Evolutionary conservation across 1,139 yeast species (phyloP).

Genomic region (Geotrichum histeridarum): DNA sequence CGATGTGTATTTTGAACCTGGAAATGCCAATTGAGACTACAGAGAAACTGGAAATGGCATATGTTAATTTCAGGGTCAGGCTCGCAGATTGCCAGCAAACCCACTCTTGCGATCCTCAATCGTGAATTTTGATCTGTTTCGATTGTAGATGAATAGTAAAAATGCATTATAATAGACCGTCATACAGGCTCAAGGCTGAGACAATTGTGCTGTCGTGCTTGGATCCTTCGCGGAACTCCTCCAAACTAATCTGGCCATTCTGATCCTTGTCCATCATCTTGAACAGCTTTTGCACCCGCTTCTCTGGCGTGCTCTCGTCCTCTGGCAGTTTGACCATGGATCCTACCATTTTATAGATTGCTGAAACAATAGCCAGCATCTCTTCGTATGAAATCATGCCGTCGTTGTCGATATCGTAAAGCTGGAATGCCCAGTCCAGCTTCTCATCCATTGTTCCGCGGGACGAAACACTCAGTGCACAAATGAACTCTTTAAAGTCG

Average conservation of each 20-base stretch:
- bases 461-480: conserved; percentile 81
- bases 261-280: conserved; percentile 62
- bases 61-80: too few species aligned
- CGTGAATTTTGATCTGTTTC: background rate
- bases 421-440: conserved; percentile 71
- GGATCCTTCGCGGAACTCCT: conserved; percentile 78
- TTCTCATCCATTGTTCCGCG: conserved; percentile 87
- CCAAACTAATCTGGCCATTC: conserved; percentile 63
- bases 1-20: too few species aligned
- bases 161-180: conserved; percentile 37
- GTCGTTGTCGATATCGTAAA: conserved; percentile 76
- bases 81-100: too few species aligned
- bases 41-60: too few species aligned
- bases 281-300: conserved; percentile 79
- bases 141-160: background rate
- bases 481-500: conserved; percentile 88
- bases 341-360: conserved; percentile 94
- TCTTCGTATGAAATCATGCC: conserved; percentile 74
- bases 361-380: conserved; percentile 69
- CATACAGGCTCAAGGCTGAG: conserved; percentile 70
- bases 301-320: conserved; percentile 91
- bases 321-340: conserved; percentile 85
- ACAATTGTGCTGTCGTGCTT: conserved; percentile 79
- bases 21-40: too few species aligned
- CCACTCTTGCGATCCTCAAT: too few species aligned